phyloP scores from a whole-genome alignment of 2,329 filamentous ascomycete species.

The Didymella exigua region DNA sequence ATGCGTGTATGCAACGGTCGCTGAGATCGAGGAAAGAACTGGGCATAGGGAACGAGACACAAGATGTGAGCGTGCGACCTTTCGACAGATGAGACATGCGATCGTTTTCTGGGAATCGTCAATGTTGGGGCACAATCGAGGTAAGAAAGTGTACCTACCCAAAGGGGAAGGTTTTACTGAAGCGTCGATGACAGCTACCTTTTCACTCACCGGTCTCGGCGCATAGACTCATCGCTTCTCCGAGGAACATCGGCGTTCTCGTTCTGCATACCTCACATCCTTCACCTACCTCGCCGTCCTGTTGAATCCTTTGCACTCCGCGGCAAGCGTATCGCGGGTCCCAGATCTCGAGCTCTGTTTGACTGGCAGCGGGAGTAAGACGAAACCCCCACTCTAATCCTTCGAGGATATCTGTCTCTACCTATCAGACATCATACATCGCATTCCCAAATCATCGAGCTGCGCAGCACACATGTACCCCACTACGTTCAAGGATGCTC shows the following conservation, averaged over 20 bases:
- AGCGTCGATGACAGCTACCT: not conserved
- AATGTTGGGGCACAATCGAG: not conserved
- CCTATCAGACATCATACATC: constrained; percentile 8
- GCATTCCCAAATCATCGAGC: not conserved
- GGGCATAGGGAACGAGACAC: constrained; percentile 6
- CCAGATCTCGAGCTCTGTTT: not conserved
- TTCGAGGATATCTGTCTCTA: not conserved
- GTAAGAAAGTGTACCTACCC: not conserved
- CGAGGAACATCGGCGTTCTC: not conserved
- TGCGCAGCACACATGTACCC: constrained; percentile 8
- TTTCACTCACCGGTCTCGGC: not conserved
- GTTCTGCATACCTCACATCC: not conserved
- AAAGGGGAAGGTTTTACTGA: not conserved
- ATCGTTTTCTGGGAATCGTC: constrained; percentile 8
- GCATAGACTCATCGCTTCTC: not conserved
- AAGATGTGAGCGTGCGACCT: constrained; percentile 4
- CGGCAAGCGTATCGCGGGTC: not conserved
- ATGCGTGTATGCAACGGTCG: constrained; percentile 20
- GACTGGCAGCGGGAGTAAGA: not conserved
- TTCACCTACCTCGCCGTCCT: constrained; percentile 8
- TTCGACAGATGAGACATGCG: constrained; percentile 2
- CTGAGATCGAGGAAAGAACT: constrained; percentile 16
- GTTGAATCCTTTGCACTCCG: not conserved
- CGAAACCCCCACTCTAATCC: constrained; percentile 10
- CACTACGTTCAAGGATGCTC: not conserved